These are phyloP conservation scores for Lunularia cruciata DNA, from an alignment of 225 moss, liverwort and hornwort genomes.

Conservation along the genomic window DNA sequence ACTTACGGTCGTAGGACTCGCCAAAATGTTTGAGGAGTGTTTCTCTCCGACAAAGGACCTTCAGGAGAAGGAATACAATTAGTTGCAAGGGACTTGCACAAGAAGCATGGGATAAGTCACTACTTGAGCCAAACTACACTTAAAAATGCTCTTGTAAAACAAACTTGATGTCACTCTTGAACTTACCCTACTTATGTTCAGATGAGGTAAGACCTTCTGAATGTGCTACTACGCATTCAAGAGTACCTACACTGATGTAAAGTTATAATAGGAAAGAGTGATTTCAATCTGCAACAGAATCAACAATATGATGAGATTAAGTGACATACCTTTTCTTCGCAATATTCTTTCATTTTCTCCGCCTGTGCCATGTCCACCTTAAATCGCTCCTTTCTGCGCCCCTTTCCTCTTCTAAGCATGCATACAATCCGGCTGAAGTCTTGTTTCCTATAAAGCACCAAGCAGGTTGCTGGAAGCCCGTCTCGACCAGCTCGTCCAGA, in stretches of 20 bases:
- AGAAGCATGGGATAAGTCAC: too few relatives aligned
- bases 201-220: too few relatives aligned
- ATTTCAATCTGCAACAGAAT: too few relatives aligned
- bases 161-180: background rate
- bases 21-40: conserved; percentile 46
- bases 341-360: conserved; percentile 53
- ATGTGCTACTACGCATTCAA: too few relatives aligned
- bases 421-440: conserved; percentile 56
- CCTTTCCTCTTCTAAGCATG: conserved; percentile 41
- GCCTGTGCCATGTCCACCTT: conserved; percentile 51
- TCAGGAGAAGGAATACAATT: background rate
- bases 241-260: too few relatives aligned
- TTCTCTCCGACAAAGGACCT: conserved; percentile 45
- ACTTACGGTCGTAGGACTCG: conserved; percentile 30
- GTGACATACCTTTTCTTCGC: conserved; percentile 43
- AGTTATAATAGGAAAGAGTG: too few relatives aligned
- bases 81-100: background rate
- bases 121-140: background rate
- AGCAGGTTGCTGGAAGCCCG: conserved; percentile 39
- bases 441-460: conserved; percentile 42
- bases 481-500: conserved; percentile 57
- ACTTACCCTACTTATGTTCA: too few relatives aligned
- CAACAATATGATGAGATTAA: background rate
- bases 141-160: background rate
- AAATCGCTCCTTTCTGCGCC: conserved; percentile 36